Evolutionary conservation across 2,329 filamentous ascomycete genomes (phyloP).

Genomic region (Ceratocystis ficicola): DNA sequence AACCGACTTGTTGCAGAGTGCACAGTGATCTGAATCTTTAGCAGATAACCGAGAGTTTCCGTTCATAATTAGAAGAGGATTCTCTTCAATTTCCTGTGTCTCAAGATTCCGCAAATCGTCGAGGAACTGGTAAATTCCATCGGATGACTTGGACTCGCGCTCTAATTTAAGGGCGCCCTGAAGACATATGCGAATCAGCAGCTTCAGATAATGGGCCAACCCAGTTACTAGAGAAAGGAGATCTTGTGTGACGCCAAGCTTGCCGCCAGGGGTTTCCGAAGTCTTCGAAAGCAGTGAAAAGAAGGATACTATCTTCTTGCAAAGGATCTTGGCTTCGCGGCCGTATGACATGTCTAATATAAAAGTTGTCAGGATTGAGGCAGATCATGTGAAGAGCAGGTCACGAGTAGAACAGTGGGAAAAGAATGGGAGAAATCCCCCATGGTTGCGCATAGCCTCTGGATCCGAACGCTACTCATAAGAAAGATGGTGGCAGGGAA

Average conservation of each 20-base stretch:
- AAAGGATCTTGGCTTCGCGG: constrained; percentile 94
- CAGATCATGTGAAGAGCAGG: constrained; percentile 17
- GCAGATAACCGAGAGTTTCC: constrained; percentile 57
- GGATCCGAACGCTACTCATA: not conserved
- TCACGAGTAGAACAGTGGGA: not conserved
- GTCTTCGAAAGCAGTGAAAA: constrained; percentile 91
- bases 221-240: constrained; percentile 95
- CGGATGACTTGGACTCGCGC: constrained; percentile 61
- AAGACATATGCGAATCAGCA: constrained; percentile 90
- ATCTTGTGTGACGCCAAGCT: constrained; percentile 93
- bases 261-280: constrained; percentile 77
- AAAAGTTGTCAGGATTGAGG: constrained; percentile 8
- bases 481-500: constrained; percentile 5
- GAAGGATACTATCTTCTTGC: constrained; percentile 98
- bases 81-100: constrained; percentile 53
- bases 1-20: constrained; percentile 69
- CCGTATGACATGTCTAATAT: constrained; percentile 69
- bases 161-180: constrained; percentile 88
- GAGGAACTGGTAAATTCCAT: constrained; percentile 71
- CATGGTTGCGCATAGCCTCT: not conserved
- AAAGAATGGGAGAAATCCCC: not conserved
- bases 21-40: constrained; percentile 74
- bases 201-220: constrained; percentile 91
- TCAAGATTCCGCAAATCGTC: constrained; percentile 66
- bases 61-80: constrained; percentile 51